A percentile compares a stretch with the other conserved stretches of the same genome.
phyloP scores from a whole-genome alignment of 2,329 filamentous ascomycete genomes.

The Trichoderma sp. region DNA sequence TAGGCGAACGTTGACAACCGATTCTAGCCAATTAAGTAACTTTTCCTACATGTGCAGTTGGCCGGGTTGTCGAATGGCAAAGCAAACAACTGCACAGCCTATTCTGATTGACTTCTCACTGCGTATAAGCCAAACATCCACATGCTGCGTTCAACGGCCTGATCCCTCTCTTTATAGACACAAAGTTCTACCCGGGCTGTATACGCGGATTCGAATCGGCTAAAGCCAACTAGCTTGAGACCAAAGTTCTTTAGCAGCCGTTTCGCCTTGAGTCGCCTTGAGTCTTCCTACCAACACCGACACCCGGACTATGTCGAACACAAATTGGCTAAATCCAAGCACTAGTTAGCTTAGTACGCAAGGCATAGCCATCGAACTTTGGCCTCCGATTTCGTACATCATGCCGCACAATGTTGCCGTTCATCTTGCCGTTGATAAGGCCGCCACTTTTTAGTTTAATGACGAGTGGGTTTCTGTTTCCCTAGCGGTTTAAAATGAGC shows the following conservation, averaged over 20 bases:
- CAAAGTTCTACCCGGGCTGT: not conserved
- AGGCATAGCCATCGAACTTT: not conserved
- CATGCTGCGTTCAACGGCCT: not conserved
- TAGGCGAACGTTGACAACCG: not conserved
- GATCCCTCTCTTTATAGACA: not conserved
- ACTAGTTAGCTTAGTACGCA: not conserved
- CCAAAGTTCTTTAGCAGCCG: not conserved
- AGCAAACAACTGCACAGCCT: not conserved
- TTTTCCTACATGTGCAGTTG: not conserved
- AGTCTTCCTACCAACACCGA: not conserved
- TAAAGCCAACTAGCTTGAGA: not conserved
- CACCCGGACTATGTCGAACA: not conserved
- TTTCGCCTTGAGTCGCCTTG: not conserved
- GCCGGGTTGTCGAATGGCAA: not conserved
- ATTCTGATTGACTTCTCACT: not conserved
- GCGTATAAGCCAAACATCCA: not conserved
- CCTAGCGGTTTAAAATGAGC: not conserved
- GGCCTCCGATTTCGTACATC: not conserved
- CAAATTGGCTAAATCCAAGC: not conserved
- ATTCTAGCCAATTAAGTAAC: not conserved
- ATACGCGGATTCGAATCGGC: not conserved
- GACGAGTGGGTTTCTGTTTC: not conserved
- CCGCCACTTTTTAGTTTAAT: not conserved
- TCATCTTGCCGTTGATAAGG: not conserved
- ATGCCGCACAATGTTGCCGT: not conserved